Conservation (phyloP, 2,329 filamentous ascomycete species). For the Epichloe elymi region DNA sequence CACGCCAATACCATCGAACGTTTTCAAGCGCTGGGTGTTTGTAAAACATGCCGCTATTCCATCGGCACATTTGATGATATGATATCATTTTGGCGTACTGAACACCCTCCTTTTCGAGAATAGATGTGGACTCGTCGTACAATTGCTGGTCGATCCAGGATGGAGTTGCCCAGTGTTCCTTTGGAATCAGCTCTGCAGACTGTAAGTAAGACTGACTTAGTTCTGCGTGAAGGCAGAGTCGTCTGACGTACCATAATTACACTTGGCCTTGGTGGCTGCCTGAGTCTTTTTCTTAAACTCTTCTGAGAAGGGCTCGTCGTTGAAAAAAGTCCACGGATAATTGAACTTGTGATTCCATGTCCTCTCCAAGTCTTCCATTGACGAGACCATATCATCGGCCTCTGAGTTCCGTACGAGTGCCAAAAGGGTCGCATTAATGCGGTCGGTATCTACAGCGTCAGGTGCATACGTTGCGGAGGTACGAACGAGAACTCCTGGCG, state of each 20-base stretch:
- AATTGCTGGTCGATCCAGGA: slow-evolving; percentile 85
- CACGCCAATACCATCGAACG: slow-evolving; percentile 91
- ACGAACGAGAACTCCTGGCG: slow-evolving; percentile 61
- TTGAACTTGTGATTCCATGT: slow-evolving; percentile 99
- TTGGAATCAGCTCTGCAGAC: slow-evolving; percentile 65
- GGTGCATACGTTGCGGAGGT: slow-evolving; percentile 66
- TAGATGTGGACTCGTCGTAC: slow-evolving; percentile 69
- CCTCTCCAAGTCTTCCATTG: slow-evolving; percentile 81
- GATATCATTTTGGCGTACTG: slow-evolving; percentile 83
- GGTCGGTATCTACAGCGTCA: slow-evolving; percentile 59
- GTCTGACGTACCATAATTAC: slow-evolving; percentile 58
- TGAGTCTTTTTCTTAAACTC: slow-evolving; percentile 80
- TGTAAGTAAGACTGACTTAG: neutral
- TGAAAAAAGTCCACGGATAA: slow-evolving; percentile 99
- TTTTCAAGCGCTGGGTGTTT: slow-evolving; percentile 78
- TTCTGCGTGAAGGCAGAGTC: neutral
- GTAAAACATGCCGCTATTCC: slow-evolving; percentile 98
- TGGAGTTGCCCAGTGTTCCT: slow-evolving; percentile 86
- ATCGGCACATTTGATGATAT: slow-evolving; percentile 98
- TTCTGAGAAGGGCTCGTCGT: slow-evolving; percentile 83
- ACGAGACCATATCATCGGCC: slow-evolving; percentile 67
- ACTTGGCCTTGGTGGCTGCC: slow-evolving; percentile 77
- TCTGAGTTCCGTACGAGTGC: slow-evolving; percentile 89
- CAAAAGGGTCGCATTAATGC: slow-evolving; percentile 87
- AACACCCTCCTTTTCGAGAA: slow-evolving; percentile 71